A percentile compares a stretch with the other conserved stretches of the same genome.
These are phyloP conservation scores for Hemileccinum rubropunctum DNA, from an alignment of 768 basidiomycete species.

Conservation along the genomic window DNA sequence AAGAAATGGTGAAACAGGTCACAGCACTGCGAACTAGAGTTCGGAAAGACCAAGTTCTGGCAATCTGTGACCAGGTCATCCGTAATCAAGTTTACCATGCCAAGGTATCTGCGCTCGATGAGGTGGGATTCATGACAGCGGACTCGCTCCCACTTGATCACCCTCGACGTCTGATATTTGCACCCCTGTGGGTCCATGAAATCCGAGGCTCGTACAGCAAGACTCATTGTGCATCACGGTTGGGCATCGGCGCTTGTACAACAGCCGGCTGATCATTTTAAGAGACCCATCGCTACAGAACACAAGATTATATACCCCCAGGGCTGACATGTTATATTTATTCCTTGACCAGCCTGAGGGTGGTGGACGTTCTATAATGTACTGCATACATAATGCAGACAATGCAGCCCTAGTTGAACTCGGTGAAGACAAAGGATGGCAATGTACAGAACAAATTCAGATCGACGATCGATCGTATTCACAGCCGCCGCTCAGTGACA, in stretches of 20 bases:
- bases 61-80: neutral
- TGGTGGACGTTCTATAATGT: constrained; percentile 1
- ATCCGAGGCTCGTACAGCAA: neutral
- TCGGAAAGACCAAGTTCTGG: neutral
- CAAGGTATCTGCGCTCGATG: neutral
- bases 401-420: too few species aligned
- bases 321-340: constrained; percentile 2
- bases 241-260: constrained; percentile 1
- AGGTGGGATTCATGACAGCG: neutral
- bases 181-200: constrained; percentile 10
- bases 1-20: neutral
- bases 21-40: neutral
- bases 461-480: too few species aligned
- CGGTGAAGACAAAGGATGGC: too few species aligned
- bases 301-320: constrained; percentile 14
- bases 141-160: neutral
- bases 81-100: neutral
- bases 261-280: constrained; percentile 32
- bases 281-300: constrained; percentile 1
- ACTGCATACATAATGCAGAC: too few species aligned
- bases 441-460: too few species aligned
- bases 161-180: constrained; percentile 2
- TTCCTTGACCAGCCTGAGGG: neutral
- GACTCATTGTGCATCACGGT: neutral
- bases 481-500: too few species aligned